Conservation (phyloP, 495 filamentous ascomycete genomes). For the Tuber calosporum region DNA sequence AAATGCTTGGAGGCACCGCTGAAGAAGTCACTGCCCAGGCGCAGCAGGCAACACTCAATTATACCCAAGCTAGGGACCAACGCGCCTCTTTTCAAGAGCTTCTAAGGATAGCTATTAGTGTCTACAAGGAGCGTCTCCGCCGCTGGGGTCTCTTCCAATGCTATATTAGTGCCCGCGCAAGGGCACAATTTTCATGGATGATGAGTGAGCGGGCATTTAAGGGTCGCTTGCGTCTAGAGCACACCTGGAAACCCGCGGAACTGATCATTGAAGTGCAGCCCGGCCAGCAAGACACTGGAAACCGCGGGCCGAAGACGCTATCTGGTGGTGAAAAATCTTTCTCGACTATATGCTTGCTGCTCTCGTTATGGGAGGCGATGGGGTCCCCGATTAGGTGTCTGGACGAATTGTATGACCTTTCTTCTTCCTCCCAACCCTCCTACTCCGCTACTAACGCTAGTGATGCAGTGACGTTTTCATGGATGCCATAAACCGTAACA, state of each 20-base stretch:
- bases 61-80: constrained; percentile 45
- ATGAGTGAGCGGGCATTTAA: constrained; percentile 83
- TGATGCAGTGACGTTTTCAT: constrained; percentile 84
- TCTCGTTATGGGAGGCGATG: constrained; percentile 97
- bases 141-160: constrained; percentile 76
- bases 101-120: constrained; percentile 43
- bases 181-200: constrained; percentile 77
- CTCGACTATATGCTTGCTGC: constrained; percentile 85
- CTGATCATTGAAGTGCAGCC: constrained; percentile 76
- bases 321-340: constrained; percentile 97
- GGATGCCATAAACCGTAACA: constrained; percentile 90
- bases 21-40: constrained; percentile 56
- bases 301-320: constrained; percentile 75
- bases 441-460: constrained; percentile 31
- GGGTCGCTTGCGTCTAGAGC: constrained; percentile 70
- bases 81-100: constrained; percentile 50
- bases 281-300: constrained; percentile 58
- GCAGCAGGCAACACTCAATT: constrained; percentile 44
- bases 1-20: constrained; percentile 59
- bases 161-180: constrained; percentile 73
- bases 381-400: constrained; percentile 87
- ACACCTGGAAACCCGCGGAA: constrained; percentile 63
- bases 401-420: constrained; percentile 70
- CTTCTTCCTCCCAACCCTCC: neutral
- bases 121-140: constrained; percentile 54